Conservation (phyloP, 768 basidiomycete genomes). For the Podaxis sp. region DNA sequence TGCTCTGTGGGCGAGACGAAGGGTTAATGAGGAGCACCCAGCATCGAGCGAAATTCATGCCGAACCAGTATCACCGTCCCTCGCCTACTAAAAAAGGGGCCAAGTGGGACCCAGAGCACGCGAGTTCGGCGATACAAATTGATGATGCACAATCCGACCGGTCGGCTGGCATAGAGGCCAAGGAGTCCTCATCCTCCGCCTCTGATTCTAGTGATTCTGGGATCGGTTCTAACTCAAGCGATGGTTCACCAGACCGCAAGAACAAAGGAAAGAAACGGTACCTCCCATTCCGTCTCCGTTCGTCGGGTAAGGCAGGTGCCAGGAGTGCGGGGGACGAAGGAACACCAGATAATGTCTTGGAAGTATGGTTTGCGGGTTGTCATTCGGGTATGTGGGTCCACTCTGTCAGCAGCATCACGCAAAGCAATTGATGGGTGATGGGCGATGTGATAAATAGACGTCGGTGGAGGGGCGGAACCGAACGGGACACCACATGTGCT, state of each 20-base stretch:
- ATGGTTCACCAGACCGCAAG: background rate
- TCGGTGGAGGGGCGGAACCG: conserved; percentile 60
- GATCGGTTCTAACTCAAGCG: background rate
- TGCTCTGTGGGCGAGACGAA: background rate
- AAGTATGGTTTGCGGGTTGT: conserved; percentile 80
- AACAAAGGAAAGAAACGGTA: conserved; percentile 8
- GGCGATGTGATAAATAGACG: conserved; percentile 35
- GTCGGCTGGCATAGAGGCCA: background rate
- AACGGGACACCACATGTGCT: conserved; percentile 43
- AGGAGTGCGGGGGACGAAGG: conserved; percentile 13
- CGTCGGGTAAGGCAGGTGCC: background rate
- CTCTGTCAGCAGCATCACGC: background rate
- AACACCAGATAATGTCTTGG: conserved; percentile 46
- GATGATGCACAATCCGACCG: background rate
- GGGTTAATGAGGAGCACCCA: conserved; percentile 20
- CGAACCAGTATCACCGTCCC: conserved; percentile 56
- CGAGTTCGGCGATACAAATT: conserved; percentile 13
- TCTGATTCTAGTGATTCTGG: conserved; percentile 6
- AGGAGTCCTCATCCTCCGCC: conserved; percentile 9
- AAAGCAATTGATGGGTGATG: background rate
- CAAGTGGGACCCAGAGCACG: conserved; percentile 23
- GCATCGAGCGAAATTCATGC: conserved; percentile 63
- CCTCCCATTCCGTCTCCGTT: background rate
- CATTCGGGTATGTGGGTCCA: conserved; percentile 50
- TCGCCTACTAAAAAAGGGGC: conserved; percentile 22